Base-by-base conservation (phyloP, 2,329 filamentous ascomycete genomes). In the Claviceps digitariae region DNA sequence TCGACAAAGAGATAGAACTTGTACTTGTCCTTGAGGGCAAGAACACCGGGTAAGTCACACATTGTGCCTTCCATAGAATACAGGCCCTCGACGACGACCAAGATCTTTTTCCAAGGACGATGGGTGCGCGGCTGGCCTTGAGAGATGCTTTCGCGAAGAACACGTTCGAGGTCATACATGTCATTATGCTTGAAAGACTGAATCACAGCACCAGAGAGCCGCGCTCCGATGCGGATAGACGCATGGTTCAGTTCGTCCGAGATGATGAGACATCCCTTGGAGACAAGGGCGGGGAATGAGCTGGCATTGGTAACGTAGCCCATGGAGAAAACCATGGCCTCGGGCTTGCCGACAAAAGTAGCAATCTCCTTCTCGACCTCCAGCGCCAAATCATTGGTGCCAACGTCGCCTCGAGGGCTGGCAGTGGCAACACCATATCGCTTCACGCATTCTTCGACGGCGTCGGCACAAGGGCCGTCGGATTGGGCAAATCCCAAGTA, bases 11-110 rank as follows among this genome's bases (percentile, higher is more conserved):
- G 80, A 65, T 89, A 81, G 73, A 95, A 98, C 75, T 95, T 97
- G 82, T 98, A 98, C 70, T 87, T 90, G 67, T 84, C 84, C 80
- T 95, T 96, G 59, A 98, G 77, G 50, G 77, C 79, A 55, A 98
- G 72, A 50, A 98, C 75, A 56, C 88, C 88, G 1, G 93, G 93
- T n/a, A 98, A 79, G 67, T 98, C 93, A 70, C 88, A 93, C 87
- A 98, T 95, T 59, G 90, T 96, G 49, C 93, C 93, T 73, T 98
- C 93, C 93, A 98, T 98, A 1, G 91, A 97, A 76, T 98, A 98
- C 21, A 98, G 79, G 61, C 93, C 93, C 69, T 98, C 93, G 40
- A 98, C 88, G 40, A 91, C 90, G 46, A 98, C 87, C 51, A 98
- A 70, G 56, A 98, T 97, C 81, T 97, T 98, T 78, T 95, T 96